Evolutionary conservation across 164 flowering plant genomes (phyloP), one percentile per base, ranked within the genome.

Genomic region (Chimonanthus salicifolius): DNA sequence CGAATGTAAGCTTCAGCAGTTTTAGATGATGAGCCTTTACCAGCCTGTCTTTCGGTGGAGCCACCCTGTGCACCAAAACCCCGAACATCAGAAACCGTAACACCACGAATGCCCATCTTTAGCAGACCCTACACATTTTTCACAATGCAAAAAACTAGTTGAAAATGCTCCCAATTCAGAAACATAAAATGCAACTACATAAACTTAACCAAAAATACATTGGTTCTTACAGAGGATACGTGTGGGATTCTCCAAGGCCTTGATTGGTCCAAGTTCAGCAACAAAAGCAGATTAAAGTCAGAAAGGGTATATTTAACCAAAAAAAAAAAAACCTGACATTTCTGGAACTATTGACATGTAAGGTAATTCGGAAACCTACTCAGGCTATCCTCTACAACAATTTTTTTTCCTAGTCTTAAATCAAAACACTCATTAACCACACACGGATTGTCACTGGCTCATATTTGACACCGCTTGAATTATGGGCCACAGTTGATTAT

Each of bases 41-140:
- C 97, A 68, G 88, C 98, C 47, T 94, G 97, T 77, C 98, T 89
- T 80, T 94, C 98, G 46, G 88, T 80, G 54, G 86, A 87, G 47
- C 97, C 97, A 54, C 98, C 98, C 82, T 94, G 98, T 71, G 98
- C 87, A 72, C 97, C 97, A 85, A 91, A 92, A 3, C 98, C 97
- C 73, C 89, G 83, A 74, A 90, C 97, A 82, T 92, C 98, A 82
- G 97, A 94, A 63, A 94, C 88, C 0, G 98, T 94, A 15, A 94
- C 97, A 70, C 97, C 98, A 62, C 97, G 92, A 71, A 94, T 92
- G 44, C 98, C 97, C 82, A 90, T 92, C 70, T 92, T 89, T 78
- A 94, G 81, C 77, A 94, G 78, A 60, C 90, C 98, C 98, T 94
- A 72, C 63, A 76, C 68, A 66, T 45, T 58, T 73, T 68, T 51